Percentiles rank a stretch among this genome's conserved stretches.
phyloP scores from a whole-genome alignment of 345 rosid genomes.

The Diplotaxis tenuifolia region DNA sequence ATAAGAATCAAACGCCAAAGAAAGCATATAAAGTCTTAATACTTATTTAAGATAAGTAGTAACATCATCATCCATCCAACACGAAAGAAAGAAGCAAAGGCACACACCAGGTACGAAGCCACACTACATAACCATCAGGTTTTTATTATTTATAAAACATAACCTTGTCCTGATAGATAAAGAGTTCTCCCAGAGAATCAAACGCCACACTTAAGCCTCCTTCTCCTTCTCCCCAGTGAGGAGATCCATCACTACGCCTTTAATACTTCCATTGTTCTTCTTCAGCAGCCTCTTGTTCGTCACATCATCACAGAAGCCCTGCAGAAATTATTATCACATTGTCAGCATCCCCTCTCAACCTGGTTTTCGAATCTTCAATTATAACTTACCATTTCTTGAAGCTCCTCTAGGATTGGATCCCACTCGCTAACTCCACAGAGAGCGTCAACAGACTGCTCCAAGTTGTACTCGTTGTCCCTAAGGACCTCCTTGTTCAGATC shows the following conservation, averaged over 20 bases:
- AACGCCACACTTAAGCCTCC: conserved; percentile 23
- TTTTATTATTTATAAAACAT: conserved; percentile 26
- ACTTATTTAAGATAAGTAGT: neutral
- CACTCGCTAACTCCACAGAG: conserved; percentile 79
- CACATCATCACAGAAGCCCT: conserved; percentile 81
- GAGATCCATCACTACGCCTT: conserved; percentile 86
- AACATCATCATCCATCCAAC: conserved; percentile 15
- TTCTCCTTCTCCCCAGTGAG: conserved; percentile 63
- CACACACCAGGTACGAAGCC: conserved; percentile 1
- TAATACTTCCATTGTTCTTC: conserved; percentile 97
- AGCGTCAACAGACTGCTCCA: conserved; percentile 74
- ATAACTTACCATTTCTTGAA: conserved; percentile 80
- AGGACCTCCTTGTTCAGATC: conserved; percentile 83
- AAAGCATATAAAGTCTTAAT: neutral
- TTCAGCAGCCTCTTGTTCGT: conserved; percentile 78
- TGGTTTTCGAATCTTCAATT: neutral
- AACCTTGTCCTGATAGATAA: neutral
- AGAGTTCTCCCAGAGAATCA: conserved; percentile 1
- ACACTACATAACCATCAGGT: conserved; percentile 10
- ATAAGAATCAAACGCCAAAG: neutral
- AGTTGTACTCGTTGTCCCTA: conserved; percentile 66
- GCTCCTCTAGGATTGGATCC: conserved; percentile 87
- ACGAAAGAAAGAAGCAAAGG: neutral
- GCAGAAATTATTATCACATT: neutral
- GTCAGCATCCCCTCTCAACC: neutral